Base-by-base conservation (phyloP, 257 asterid genomes). In the Nyctanthes arbortristis region DNA sequence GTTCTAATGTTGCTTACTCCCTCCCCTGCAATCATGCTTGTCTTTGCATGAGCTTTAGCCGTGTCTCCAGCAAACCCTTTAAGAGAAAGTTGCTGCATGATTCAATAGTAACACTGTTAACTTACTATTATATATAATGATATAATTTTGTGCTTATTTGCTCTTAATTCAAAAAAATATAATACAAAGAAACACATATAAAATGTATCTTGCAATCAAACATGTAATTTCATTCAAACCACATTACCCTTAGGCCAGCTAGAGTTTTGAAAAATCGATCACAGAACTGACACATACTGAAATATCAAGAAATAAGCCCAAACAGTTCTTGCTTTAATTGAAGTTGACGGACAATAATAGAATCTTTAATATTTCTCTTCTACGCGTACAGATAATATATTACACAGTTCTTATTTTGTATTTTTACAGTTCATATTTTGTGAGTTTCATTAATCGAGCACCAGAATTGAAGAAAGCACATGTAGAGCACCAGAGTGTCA, bases 11-110 rank as follows among this genome's bases (percentile, higher is more conserved):
- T 94, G 96, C 97, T 94, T 22, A 94, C 99, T 54, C 96, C 99
- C 83, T 91, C 99, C 2, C 99, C 97, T 0, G 99, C 97, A 16
- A 94, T 91, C 99, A 94, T 94, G 83, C 99, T 91, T 1, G 97
- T 91, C 69, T 91, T 94, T 0, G 99, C 99, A 52, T 94, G 97
- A 0, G 97, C 97, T 66, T 88, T 94, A 0, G 99, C 99, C 0
- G 97, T 94, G 85, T 94, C 99, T 54, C 99, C 97, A 1, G 97
- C 96, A 58, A 94, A 94, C 52, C 99, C 97, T 79, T 94, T 91
- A 11, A 91, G 87, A 7, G 97, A 81, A 10, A 94, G 97, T 89
- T 89, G 97, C 99, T 93, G 95, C n/a, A 47, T 65, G 27, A 25
- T 63, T 27, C 31, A 57, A 76, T 30, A 68, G 45, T 29, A 60